These are phyloP conservation scores for Aspergillus haitiensis DNA, from an alignment of 495 filamentous ascomycete genomes.

Conservation along the genomic window DNA sequence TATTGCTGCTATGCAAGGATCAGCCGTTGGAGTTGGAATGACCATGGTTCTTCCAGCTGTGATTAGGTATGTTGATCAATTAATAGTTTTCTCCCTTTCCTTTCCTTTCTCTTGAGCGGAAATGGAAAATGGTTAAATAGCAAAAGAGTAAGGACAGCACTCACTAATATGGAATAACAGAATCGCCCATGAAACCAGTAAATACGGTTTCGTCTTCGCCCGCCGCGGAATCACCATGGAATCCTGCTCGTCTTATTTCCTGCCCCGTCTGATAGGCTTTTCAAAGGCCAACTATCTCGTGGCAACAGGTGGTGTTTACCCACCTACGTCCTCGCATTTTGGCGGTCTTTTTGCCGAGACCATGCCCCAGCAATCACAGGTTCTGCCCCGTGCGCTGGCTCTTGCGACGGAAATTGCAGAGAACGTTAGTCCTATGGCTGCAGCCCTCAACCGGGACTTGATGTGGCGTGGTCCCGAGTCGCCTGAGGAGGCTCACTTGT, in stretches of 20 bases:
- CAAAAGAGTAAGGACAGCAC: no score
- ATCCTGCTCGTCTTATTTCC: conserved; percentile 62
- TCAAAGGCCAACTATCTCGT: conserved; percentile 56
- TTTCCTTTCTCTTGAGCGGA: not conserved
- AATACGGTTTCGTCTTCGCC: conserved; percentile 65
- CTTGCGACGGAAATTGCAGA: conserved; percentile 57
- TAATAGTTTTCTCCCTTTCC: not conserved
- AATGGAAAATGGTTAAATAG: no score
- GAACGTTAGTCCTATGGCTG: conserved; percentile 57
- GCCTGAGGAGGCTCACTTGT: conserved; percentile 57
- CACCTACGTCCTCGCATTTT: conserved; percentile 37
- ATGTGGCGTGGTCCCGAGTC: conserved; percentile 58
- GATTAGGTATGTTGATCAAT: conserved; percentile 39
- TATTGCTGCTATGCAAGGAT: conserved; percentile 64
- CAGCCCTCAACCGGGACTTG: conserved; percentile 57
- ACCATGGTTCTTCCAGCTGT: conserved; percentile 65
- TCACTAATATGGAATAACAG: conserved; percentile 22
- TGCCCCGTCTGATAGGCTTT: conserved; percentile 60
- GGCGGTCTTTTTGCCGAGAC: conserved; percentile 57
- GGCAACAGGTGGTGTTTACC: conserved; percentile 37
- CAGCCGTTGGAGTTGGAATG: conserved; percentile 66
- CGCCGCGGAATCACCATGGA: conserved; percentile 63
- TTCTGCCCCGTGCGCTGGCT: conserved; percentile 56
- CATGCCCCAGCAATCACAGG: conserved; percentile 47
- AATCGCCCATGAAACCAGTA: conserved; percentile 53